A percentile compares a stretch with the other conserved stretches of the same genome.
These are phyloP conservation scores for Hericium alpestre DNA, from an alignment of 768 basidiomycete genomes.

Conservation along the genomic window DNA sequence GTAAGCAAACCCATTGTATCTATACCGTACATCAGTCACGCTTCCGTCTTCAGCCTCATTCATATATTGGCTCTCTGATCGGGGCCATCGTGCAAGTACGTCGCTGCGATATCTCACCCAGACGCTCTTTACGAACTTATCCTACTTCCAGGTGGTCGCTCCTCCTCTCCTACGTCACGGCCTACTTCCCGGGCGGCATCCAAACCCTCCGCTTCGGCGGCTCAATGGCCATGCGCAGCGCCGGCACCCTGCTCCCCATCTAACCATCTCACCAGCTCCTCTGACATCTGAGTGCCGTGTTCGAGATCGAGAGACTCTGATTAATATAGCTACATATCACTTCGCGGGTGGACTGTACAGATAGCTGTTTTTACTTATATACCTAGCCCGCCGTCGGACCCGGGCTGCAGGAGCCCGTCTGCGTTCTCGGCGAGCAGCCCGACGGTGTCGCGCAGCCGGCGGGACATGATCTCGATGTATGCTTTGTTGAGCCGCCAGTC, in stretches of 20 bases:
- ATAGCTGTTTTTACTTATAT: background rate
- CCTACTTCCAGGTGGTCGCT: constrained; percentile 53
- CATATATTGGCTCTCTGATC: constrained; percentile 79
- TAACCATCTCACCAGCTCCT: constrained; percentile 22
- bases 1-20: constrained; percentile 35
- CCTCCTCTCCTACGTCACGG: constrained; percentile 79
- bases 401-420: background rate
- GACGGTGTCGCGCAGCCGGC: constrained; percentile 54
- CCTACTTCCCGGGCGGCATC: constrained; percentile 92
- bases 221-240: constrained; percentile 73
- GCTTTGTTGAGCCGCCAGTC: constrained; percentile 56
- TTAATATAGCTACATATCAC: background rate
- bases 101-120: background rate
- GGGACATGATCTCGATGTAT: constrained; percentile 69
- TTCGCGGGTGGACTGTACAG: background rate
- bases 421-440: constrained; percentile 36
- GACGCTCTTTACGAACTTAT: background rate
- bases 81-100: constrained; percentile 68
- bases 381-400: background rate
- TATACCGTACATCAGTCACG: background rate
- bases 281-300: background rate
- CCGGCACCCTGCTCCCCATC: constrained; percentile 71
- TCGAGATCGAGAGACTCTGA: background rate
- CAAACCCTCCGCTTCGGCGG: constrained; percentile 75
- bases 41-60: constrained; percentile 45